A percentile compares a stretch with the other conserved stretches of the same genome.
Conservation (phyloP, 768 basidiomycete genomes). For the Amanita pallidorosea region DNA sequence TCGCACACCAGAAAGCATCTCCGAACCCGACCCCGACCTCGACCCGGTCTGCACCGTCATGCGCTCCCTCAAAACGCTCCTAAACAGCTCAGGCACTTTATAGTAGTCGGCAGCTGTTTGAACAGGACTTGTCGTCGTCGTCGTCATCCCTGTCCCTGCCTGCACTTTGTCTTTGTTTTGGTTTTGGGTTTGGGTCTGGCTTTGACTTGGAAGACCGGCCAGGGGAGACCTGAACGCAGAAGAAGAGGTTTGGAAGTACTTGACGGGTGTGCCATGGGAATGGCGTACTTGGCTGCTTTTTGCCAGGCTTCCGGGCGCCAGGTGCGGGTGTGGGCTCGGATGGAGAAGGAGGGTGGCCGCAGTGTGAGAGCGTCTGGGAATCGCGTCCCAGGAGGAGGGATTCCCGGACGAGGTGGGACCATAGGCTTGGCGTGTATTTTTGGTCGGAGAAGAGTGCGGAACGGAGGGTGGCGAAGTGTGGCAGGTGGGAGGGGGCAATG, state of each 20-base stretch:
- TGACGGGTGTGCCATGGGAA: constrained; percentile 28
- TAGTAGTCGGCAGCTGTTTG: too few species aligned
- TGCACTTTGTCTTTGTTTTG: too few species aligned
- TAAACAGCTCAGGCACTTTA: constrained; percentile 35
- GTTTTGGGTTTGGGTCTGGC: neutral
- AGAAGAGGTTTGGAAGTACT: constrained; percentile 6
- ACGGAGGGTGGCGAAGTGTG: constrained; percentile 31
- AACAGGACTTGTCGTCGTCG: too few species aligned
- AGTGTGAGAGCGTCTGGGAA: constrained; percentile 52
- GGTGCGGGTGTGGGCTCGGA: constrained; percentile 8
- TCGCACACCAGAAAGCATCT: constrained; percentile 18
- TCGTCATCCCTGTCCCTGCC: constrained; percentile 32
- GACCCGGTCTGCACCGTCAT: neutral
- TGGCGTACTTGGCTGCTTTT: constrained; percentile 10
- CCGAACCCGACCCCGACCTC: too few species aligned
- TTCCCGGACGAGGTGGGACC: constrained; percentile 50
- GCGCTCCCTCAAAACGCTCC: constrained; percentile 13
- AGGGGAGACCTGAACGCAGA: neutral
- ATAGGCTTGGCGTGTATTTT: constrained; percentile 51
- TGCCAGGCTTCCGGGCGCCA: too few species aligned
- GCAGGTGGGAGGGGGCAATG: constrained; percentile 32
- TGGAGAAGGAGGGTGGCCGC: constrained; percentile 33
- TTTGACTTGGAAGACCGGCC: neutral
- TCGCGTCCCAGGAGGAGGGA: constrained; percentile 53
- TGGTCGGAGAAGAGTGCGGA: constrained; percentile 58